These are phyloP conservation scores for Pezicula rhizophila DNA, from an alignment of 2,329 filamentous ascomycete genomes.

Conservation along the genomic window DNA sequence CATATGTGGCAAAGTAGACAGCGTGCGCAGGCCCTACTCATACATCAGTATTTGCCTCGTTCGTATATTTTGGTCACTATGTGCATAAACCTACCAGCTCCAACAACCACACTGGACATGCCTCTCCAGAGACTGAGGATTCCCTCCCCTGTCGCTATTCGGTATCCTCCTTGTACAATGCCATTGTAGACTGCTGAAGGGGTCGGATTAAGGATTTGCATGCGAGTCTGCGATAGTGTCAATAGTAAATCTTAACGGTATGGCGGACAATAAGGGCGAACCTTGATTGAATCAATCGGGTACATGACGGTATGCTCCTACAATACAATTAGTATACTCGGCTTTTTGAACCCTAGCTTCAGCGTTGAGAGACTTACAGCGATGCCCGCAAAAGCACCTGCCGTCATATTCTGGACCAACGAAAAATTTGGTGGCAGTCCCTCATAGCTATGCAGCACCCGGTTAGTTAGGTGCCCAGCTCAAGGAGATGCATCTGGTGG, in stretches of 20 bases:
- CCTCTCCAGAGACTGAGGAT: conserved; percentile 91
- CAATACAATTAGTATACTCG: conserved; percentile 14
- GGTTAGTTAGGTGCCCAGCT: conserved; percentile 15
- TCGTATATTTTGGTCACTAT: background rate
- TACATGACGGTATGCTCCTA: conserved; percentile 99
- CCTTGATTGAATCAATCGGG: conserved; percentile 96
- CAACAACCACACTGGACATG: conserved; percentile 91
- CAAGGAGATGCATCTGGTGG: background rate
- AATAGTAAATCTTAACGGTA: conserved; percentile 7
- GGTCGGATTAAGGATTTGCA: conserved; percentile 89
- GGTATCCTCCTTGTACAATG: conserved; percentile 85
- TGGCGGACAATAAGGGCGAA: conserved; percentile 31
- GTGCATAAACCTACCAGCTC: conserved; percentile 63
- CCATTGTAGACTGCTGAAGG: conserved; percentile 79
- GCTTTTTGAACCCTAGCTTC: conserved; percentile 9
- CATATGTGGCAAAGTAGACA: conserved; percentile 97
- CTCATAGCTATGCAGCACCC: conserved; percentile 61
- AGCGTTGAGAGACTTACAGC: conserved; percentile 17
- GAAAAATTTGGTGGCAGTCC: conserved; percentile 91
- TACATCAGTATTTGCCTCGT: conserved; percentile 18
- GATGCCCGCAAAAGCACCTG: conserved; percentile 84
- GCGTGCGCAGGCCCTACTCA: conserved; percentile 83
- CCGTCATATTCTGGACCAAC: conserved; percentile 87
- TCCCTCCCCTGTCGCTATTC: conserved; percentile 86
- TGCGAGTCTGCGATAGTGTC: conserved; percentile 66